These are phyloP conservation scores for Wickerhamomyces sp. DNA, from an alignment of 1,139 yeast genomes.

Conservation along the genomic window DNA sequence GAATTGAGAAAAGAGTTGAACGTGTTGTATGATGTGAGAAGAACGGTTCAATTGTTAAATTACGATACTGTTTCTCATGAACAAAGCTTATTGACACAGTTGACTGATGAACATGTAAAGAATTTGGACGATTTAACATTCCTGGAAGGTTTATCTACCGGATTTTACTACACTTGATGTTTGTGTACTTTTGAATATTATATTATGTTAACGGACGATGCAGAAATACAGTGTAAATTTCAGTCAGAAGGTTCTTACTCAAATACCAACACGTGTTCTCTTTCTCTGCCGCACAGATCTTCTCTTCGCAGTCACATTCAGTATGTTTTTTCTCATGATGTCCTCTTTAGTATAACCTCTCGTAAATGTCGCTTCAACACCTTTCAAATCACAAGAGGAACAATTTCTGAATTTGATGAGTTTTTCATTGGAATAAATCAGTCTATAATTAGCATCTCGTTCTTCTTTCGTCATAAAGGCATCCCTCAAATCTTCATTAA, in stretches of 20 bases:
- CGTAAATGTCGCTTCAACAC: constrained; percentile 8
- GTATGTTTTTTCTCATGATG: constrained; percentile 4
- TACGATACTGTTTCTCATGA: constrained; percentile 20
- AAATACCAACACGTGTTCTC: too few species aligned
- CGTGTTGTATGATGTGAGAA: constrained; percentile 53
- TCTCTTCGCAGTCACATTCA: too few species aligned
- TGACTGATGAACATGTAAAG: constrained; percentile 29
- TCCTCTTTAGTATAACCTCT: constrained; percentile 21
- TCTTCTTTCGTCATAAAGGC: constrained; percentile 9
- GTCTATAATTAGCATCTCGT: constrained; percentile 6
- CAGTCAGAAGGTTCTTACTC: neutral
- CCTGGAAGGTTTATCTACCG: constrained; percentile 34
- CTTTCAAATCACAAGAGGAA: constrained; percentile 13
- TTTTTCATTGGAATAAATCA: constrained; percentile 13
- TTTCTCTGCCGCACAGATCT: too few species aligned
- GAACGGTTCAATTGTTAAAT: constrained; percentile 57
- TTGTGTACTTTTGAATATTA: neutral
- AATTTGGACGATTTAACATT: constrained; percentile 40
- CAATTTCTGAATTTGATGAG: constrained; percentile 21
- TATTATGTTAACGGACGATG: too few species aligned
- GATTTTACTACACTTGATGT: constrained; percentile 37
- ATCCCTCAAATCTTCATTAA: neutral
- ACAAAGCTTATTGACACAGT: constrained; percentile 19
- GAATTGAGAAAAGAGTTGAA: constrained; percentile 59
- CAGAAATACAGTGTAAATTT: neutral